Base-by-base conservation (phyloP, 345 rosid species). In the Dipteronia sinensis region DNA sequence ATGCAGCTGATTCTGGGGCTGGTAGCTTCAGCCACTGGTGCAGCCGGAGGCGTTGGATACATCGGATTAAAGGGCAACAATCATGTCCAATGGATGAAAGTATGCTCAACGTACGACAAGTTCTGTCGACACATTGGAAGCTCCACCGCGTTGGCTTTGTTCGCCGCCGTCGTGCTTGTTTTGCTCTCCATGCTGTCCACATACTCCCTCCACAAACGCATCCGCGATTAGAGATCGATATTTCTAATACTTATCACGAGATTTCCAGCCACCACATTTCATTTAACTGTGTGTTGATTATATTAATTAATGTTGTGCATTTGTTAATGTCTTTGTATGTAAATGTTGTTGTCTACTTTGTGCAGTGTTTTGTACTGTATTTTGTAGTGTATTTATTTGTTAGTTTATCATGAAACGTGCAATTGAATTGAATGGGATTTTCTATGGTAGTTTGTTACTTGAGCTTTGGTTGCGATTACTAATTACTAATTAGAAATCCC, bases 31-130 rank as follows among this genome's bases (percentile, higher is more conserved):
- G 98, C 94, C 12, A 87, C 93, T 1, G 99, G 96, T 0, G 72
- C 99, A 23, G 90, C 96, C 0, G 96, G 90, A 16, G 90, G 85
- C 29, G 94, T 92, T 19, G 98, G 77, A 29, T 95, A 95, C 56
- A 66, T 92, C n/a, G 93, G 89, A 29, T 71, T 90, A 69, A 84
- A 83, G 83, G 99, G 99, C 34, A 92, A 93, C 76, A 80, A 68
- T 3, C 92, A 91, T 23, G 65, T 12, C 1, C 1, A 59, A 0
- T 91, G 99, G 99, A 44, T 0, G 3, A 82, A 95, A 90, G 67
- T 92, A 4, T 95, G 97, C 89, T 1, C 61, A 65, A 73, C 46
- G 2, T 91, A 80, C 69, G 93, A 73, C 79, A 90, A 82, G 86
- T 95, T 85, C 88, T 95, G 99, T 78, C 78, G 65, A 20, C 87